Base-by-base conservation (phyloP, 345 rosid genomes). In the Eucalyptus virginea region DNA sequence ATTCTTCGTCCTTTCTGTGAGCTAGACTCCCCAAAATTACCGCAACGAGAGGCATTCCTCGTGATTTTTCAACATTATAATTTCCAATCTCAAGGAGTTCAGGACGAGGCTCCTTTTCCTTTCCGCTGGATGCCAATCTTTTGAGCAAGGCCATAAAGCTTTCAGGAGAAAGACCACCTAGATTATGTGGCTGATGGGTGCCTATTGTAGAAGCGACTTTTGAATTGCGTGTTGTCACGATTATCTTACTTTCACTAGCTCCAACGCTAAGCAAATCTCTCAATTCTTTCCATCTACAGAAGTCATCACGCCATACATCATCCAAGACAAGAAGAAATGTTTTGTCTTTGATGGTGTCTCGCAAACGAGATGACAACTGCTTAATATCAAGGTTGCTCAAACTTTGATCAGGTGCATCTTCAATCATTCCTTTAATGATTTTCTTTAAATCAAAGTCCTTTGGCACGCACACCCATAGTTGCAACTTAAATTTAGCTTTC, bases 1-100 rank as follows among this genome's bases (percentile, higher is more conserved):
- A 3, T 77, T 37, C 47, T 6, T 77, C 83, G 0, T 77, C 47
- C 15, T 11, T 4, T 11, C 0, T 23, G 5, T 0, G 9, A 37
- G 3, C 5, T 2, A 77, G 28, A 21, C 16, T 11, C 47, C 83
- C 83, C 47, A 37, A 40, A 77, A 77, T 40, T 21, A 11, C 24
- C 47, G 15, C 40, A 9, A 72, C 5, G 81, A 72, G 4, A 5
- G 45, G 81, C 44, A 18, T 11, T 18, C 81, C 81, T 18, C 2
- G 26, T 34, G 45, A 72, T 72, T 19, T 37, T 72, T 37, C 8
- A 18, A 19, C 15, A 19, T 19, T 19, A 9, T 37, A 3, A 37
- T 72, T 10, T 72, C 15, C 45, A 9, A 72, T 37, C 8, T 69
- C 80, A 32, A 69, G 80, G 21, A 69, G 44, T 18, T 72, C 81